Evolutionary conservation across 805 yeast species (phyloP).

Genomic region (Cyberlindnera japonica): DNA sequence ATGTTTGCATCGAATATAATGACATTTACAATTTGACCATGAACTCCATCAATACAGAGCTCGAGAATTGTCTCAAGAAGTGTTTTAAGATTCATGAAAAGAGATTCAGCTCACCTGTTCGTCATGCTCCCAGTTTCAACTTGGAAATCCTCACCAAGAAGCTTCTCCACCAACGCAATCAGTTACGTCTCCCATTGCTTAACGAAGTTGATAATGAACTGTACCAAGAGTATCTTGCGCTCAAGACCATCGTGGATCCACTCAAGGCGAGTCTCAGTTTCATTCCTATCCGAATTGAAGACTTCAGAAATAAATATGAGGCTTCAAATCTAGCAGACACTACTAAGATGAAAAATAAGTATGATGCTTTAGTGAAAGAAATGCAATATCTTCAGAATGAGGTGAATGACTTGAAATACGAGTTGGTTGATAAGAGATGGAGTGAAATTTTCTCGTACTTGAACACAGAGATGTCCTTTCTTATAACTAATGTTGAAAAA

Average conservation of each 20-base stretch:
- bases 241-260: slow-evolving; percentile 45
- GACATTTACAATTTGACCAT: slow-evolving; percentile 42
- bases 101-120: slow-evolving; percentile 38
- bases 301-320: slow-evolving; percentile 34
- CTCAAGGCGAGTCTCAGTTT: slow-evolving; percentile 48
- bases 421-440: slow-evolving; percentile 55
- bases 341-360: slow-evolving; percentile 34
- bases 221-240: slow-evolving; percentile 38
- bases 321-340: slow-evolving; percentile 23
- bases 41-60: slow-evolving; percentile 38
- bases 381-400: slow-evolving; percentile 41
- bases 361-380: slow-evolving; percentile 36
- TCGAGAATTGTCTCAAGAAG: slow-evolving; percentile 34
- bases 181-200: slow-evolving; percentile 37
- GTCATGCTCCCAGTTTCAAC: slow-evolving; percentile 36
- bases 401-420: slow-evolving; percentile 38
- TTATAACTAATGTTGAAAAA: slow-evolving; percentile 28
- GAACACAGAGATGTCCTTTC: slow-evolving; percentile 37
- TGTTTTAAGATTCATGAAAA: slow-evolving; percentile 38
- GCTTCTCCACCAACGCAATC: slow-evolving; percentile 29
- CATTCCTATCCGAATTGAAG: slow-evolving; percentile 46
- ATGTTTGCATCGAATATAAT: slow-evolving; percentile 39
- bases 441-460: slow-evolving; percentile 46
- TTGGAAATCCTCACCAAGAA: slow-evolving; percentile 32
- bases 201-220: slow-evolving; percentile 36